Evolutionary conservation across 169 alveolate species (phyloP), one percentile per base, ranked within the genome.

Genomic region (Neospora caninum): DNA sequence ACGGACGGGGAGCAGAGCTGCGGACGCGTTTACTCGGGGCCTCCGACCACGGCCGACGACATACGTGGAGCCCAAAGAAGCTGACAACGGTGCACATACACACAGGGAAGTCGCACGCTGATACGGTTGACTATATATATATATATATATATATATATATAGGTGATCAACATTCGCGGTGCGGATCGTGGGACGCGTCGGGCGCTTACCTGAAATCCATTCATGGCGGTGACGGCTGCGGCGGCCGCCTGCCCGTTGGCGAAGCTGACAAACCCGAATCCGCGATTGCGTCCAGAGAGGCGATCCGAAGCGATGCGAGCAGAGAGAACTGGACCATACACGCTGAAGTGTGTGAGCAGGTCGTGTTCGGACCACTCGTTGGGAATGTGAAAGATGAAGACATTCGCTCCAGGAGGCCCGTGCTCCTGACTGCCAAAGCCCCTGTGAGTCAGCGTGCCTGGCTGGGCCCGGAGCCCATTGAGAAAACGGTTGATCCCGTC

Each of bases 371-470:
- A 97, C 99, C 99, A 98, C 83, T 98, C 99, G 82, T 97, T 97
- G 39, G 99, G 99, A 41, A 98, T 97, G 96, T 98, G 99, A 95
- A 98, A 98, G 69, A 98, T 96, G 95, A 98, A 98, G 58, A 98
- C 95, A 80, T 98, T 98, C 29, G 99, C 99, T 34, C 99, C 99
- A 0, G 98, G 98, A 20, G 99, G 99, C 10, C 99, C 99, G 34
- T 78, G 86, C 39, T 7, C 86, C n/a, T 78, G 86, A 78, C 86
- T 78, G 22, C n/a, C 73, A 29, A 64, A 10, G 25, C 73, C 34
- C 73, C 73, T 27, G 0, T 16, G 34, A 64, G 73, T 7, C 16
- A 27, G 73, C 73, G 34, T 64, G n/a, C 73, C 34, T 9, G 34
- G 4, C 34, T 64, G 73, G 16, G 73, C 73, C 34, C 73, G 73